Evolutionary conservation across 768 basidiomycete genomes (phyloP).

Genomic region (Tylopilus sp.): DNA sequence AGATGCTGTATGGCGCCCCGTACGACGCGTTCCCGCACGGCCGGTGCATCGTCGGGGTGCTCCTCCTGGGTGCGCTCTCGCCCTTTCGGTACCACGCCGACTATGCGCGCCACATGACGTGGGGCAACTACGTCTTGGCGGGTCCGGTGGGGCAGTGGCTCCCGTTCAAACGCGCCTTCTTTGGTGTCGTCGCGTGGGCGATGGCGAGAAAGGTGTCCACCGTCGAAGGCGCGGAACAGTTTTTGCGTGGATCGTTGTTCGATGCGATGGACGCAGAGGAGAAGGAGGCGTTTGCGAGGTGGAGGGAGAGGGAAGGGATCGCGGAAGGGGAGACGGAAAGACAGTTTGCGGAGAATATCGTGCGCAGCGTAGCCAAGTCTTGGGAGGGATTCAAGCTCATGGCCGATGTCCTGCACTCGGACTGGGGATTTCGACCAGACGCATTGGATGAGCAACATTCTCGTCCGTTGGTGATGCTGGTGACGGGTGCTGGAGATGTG

Average conservation of each 20-base stretch:
- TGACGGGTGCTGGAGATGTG: constrained; percentile 42
- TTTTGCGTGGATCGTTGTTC: constrained; percentile 38
- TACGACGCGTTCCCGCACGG: constrained; percentile 52
- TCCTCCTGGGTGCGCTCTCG: constrained; percentile 45
- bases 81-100: constrained; percentile 45
- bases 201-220: constrained; percentile 38
- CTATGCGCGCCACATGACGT: constrained; percentile 45
- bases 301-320: constrained; percentile 39
- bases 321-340: constrained; percentile 44
- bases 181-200: constrained; percentile 29
- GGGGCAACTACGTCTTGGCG: constrained; percentile 43
- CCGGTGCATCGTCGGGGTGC: constrained; percentile 41
- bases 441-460: constrained; percentile 44
- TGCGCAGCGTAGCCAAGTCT: constrained; percentile 45
- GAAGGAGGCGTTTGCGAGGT: constrained; percentile 33
- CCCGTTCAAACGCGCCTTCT: constrained; percentile 37
- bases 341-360: constrained; percentile 39
- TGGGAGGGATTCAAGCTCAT: constrained; percentile 53
- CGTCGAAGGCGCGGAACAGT: constrained; percentile 39
- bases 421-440: constrained; percentile 48
- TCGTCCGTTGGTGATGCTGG: constrained; percentile 43
- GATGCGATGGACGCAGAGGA: constrained; percentile 39
- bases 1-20: constrained; percentile 53
- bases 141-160: constrained; percentile 44
- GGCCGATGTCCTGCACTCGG: constrained; percentile 41